Conservation (phyloP, 2,329 filamentous ascomycete genomes). For the Myriosclerotinia duriaeana region DNA sequence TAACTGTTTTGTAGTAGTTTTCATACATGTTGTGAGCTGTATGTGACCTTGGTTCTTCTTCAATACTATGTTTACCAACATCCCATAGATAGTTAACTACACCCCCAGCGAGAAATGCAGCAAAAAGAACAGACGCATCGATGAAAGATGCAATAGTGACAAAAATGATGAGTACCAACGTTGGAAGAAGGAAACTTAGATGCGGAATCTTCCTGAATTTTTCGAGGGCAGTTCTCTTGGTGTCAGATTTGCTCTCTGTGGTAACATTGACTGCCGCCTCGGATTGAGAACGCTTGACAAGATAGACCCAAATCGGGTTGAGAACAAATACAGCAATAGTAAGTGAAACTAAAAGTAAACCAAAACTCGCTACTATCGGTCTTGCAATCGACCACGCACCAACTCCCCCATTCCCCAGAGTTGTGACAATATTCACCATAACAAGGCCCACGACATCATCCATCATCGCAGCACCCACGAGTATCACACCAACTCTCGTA, state of each 20-base stretch:
- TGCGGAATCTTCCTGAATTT: constrained; percentile 23
- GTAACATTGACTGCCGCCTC: neutral
- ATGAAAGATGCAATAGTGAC: constrained; percentile 43
- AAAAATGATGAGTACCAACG: constrained; percentile 27
- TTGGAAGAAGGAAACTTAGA: constrained; percentile 31
- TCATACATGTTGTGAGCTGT: constrained; percentile 32
- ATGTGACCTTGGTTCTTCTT: constrained; percentile 13
- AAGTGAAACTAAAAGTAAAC: constrained; percentile 30
- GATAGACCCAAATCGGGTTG: constrained; percentile 27
- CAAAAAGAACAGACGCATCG: constrained; percentile 52
- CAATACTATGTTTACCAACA: neutral
- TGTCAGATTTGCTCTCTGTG: neutral
- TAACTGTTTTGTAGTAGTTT: constrained; percentile 33
- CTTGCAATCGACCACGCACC: constrained; percentile 29
- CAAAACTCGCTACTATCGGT: constrained; percentile 33
- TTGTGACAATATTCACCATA: constrained; percentile 73
- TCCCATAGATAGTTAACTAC: constrained; percentile 48
- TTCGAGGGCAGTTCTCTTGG: neutral
- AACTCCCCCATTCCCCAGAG: constrained; percentile 48
- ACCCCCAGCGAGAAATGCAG: constrained; percentile 52
- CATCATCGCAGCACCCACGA: constrained; percentile 74
- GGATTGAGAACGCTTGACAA: neutral
- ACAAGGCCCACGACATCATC: constrained; percentile 77
- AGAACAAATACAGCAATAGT: constrained; percentile 25
- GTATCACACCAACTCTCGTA: constrained; percentile 59